A percentile compares a stretch with the other conserved stretches of the same genome.
Evolutionary conservation across 257 asterid genomes (phyloP).

Genomic region (Solanum medicagineum): DNA sequence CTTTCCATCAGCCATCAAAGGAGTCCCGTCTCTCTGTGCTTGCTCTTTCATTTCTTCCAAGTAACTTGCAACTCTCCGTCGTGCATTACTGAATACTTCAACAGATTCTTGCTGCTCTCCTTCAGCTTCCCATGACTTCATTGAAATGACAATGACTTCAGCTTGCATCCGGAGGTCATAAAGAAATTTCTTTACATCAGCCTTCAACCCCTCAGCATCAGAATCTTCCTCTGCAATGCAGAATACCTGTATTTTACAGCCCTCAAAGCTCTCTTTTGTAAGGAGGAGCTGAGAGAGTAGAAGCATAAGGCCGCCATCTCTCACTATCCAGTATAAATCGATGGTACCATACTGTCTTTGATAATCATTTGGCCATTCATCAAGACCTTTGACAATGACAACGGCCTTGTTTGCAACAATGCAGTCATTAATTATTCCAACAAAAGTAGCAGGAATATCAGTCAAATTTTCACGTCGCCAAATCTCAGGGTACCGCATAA

Average conservation of each 20-base stretch:
- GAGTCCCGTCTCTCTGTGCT: conserved; percentile 42
- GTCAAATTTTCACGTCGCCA: conserved; percentile 89
- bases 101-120: conserved; percentile 67
- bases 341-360: conserved; percentile 92
- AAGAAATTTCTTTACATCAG: conserved; percentile 84
- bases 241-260: conserved; percentile 92
- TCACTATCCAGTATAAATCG: conserved; percentile 91
- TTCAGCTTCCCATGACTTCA: conserved; percentile 86
- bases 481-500: conserved; percentile 94
- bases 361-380: conserved; percentile 97
- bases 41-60: conserved; percentile 46
- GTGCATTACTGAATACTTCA: conserved; percentile 65
- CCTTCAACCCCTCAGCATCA: conserved; percentile 80
- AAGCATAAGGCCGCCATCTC: conserved; percentile 97
- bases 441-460: conserved; percentile 84
- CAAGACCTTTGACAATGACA: conserved; percentile 90
- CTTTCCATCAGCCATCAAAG: conserved; percentile 73
- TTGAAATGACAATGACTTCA: conserved; percentile 82
- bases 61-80: conserved; percentile 52
- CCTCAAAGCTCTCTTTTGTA: conserved; percentile 86
- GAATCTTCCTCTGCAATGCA: conserved; percentile 97
- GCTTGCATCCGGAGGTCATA: conserved; percentile 98
- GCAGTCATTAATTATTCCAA: conserved; percentile 87
- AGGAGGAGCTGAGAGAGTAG: conserved; percentile 93
- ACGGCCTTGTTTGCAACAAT: conserved; percentile 96